Percentiles rank a stretch among this genome's conserved stretches.
Conservation (phyloP, 169 alveolate genomes). For the Cytauxzoon felis region DNA sequence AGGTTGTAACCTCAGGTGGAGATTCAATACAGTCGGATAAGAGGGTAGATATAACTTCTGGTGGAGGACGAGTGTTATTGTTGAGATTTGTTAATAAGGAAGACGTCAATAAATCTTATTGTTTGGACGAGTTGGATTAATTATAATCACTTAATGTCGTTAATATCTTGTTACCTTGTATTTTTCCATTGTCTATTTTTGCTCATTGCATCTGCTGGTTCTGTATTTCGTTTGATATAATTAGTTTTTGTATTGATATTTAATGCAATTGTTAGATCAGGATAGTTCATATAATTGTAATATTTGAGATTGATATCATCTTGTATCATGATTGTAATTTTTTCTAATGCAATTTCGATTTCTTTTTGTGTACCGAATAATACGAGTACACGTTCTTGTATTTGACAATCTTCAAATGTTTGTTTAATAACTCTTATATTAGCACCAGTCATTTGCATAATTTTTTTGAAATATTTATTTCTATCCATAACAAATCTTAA, state of each 20-base stretch:
- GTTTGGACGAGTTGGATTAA: no score
- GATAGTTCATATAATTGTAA: slow-evolving; percentile 39
- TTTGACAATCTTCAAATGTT: slow-evolving; percentile 36
- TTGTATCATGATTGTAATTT: slow-evolving; percentile 33
- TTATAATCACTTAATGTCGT: no score
- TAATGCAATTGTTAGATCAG: slow-evolving; percentile 30
- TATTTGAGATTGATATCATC: slow-evolving; percentile 13
- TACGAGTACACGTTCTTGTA: slow-evolving; percentile 43
- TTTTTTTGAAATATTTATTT: slow-evolving; percentile 33
- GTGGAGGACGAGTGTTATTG: no score
- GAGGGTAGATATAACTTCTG: no score
- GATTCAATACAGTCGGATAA: no score
- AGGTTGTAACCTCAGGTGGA: no score
- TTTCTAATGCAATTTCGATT: slow-evolving; percentile 27
- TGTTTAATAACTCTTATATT: slow-evolving; percentile 41
- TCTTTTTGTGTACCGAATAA: slow-evolving; percentile 26
- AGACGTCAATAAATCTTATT: no score
- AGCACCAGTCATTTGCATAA: slow-evolving; percentile 37
- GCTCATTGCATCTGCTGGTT: background rate
- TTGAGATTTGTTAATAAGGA: no score
- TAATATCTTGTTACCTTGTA: no score
- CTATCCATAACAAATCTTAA: slow-evolving; percentile 36
- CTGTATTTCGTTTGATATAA: background rate
- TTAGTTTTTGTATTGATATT: slow-evolving; percentile 13
- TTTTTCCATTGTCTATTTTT: background rate